A percentile compares a stretch with the other conserved stretches of the same genome.
These are phyloP conservation scores for Lactarius tabidus DNA, from an alignment of 768 basidiomycete species.

Conservation along the genomic window DNA sequence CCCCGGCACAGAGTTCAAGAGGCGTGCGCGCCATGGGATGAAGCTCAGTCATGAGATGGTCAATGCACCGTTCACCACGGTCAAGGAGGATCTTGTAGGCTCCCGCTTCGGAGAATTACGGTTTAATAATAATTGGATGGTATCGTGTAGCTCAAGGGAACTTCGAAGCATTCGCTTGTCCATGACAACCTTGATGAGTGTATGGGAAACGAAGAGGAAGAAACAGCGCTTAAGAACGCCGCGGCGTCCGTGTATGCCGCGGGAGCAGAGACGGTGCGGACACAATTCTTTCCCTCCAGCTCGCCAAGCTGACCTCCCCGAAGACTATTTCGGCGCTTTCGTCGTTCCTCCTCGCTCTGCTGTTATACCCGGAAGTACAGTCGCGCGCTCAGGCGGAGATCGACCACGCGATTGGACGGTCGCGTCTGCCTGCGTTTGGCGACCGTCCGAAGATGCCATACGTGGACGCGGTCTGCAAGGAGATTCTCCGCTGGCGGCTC, in stretches of 20 bases:
- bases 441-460: constrained; percentile 28
- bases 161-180: constrained; percentile 16
- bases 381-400: constrained; percentile 22
- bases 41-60: constrained; percentile 14
- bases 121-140: neutral
- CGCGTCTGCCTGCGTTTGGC: constrained; percentile 24
- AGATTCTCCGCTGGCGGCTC: constrained; percentile 13
- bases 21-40: constrained; percentile 3
- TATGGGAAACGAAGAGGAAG: constrained; percentile 7
- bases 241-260: constrained; percentile 17
- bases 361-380: constrained; percentile 20
- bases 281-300: neutral
- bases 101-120: neutral
- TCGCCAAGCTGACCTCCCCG: no score
- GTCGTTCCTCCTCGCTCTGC: constrained; percentile 11
- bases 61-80: constrained; percentile 10
- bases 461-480: constrained; percentile 22
- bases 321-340: constrained; percentile 14
- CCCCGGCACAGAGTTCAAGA: constrained; percentile 15
- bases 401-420: constrained; percentile 24
- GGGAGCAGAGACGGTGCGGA: constrained; percentile 12
- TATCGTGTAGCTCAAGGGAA: constrained; percentile 6
- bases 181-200: constrained; percentile 15
- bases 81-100: constrained; percentile 18
- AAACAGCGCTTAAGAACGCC: constrained; percentile 9